Evolutionary conservation across 225 moss, liverwort and hornwort species (phyloP), one percentile per base, ranked within the genome.

Genomic region (Ulota crispa): DNA sequence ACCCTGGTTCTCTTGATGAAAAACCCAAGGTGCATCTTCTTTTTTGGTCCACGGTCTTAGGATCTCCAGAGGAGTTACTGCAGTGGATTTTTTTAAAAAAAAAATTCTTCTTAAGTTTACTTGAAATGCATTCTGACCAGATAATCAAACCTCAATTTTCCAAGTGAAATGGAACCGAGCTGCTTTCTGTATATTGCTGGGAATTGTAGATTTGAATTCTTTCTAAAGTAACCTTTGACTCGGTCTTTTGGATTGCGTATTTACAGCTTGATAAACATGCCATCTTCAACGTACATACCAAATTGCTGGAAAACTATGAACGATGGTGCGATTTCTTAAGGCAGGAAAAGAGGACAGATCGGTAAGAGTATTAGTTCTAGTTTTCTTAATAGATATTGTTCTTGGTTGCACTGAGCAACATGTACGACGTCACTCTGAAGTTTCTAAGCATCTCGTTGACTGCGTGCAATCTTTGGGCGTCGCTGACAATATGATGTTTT

Each of bases 281-380:
- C n/a, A 82, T 93, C 72, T 59, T 37, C 27, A 86, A 83, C 64
- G 91, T 94, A 74, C 88, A 89, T 89, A 85, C 81, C 4, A 89
- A 93, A 66, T 86, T 95, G 73, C 72, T 98, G 62, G 87, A 89
- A 24, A 98, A 98, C 78, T 98, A 98, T 70, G 80, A 83, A 62
- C 94, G 94, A 73, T 98, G 97, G 97, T 90, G 94, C 80, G 90
- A 89, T 30, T 98, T 89, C 78, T 77, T 98, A 72, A 86, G 88
- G 66, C 67, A 91, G 78, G 71, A 69, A 0, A 78, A 83, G 19
- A 78, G 89, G 85, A 77, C 89, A 16, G 72, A 64, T 14, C 88
- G 92, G 97, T 95, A 86, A 83, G 83, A 19, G 23, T 23, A 9
- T 32, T 31, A 73, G 36, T 63, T 36, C 64, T 78, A 23, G 21